Conservation (phyloP, 1,284 basidiomycete genomes). For the Ustilago cynodontis region DNA sequence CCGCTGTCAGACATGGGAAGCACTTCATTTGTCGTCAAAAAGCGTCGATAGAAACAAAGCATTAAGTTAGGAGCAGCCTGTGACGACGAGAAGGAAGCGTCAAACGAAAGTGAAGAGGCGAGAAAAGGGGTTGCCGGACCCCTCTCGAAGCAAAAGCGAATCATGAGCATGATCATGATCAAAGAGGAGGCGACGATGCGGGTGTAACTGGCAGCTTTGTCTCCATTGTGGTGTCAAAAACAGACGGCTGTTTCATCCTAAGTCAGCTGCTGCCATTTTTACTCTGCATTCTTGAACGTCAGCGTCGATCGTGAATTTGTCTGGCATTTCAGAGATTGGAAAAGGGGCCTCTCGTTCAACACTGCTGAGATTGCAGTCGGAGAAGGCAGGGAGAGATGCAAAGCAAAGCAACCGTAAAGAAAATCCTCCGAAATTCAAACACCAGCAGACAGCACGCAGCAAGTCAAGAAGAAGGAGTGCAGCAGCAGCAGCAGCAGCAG, state of each 20-base stretch:
- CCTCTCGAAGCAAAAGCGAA: constrained; percentile 2
- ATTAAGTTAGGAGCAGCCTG: not conserved
- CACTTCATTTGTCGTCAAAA: not conserved
- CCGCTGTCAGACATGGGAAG: constrained; percentile 11
- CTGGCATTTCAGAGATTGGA: not conserved
- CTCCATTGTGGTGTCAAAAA: constrained; percentile 3
- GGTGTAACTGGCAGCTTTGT: not conserved
- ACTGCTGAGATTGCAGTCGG: not conserved
- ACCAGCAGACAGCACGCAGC: not conserved
- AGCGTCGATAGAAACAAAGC: too few species aligned
- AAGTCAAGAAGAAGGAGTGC: too few species aligned
- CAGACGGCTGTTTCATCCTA: not conserved
- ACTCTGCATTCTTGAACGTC: not conserved
- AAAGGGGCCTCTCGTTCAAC: not conserved
- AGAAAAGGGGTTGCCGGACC: constrained; percentile 17
- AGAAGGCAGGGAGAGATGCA: not conserved
- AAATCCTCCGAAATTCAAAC: constrained; percentile 8
- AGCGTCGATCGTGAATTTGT: constrained; percentile 15
- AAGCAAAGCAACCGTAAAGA: too few species aligned
- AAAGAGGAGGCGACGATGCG: not conserved
- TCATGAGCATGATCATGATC: not conserved
- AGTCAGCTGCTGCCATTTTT: not conserved
- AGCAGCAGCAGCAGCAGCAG: not conserved
- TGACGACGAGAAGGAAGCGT: not conserved
- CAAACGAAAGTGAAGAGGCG: not conserved